Evolutionary conservation across 2,329 filamentous ascomycete species (phyloP).

Genomic region (Calonectria pseudoreteaudii): DNA sequence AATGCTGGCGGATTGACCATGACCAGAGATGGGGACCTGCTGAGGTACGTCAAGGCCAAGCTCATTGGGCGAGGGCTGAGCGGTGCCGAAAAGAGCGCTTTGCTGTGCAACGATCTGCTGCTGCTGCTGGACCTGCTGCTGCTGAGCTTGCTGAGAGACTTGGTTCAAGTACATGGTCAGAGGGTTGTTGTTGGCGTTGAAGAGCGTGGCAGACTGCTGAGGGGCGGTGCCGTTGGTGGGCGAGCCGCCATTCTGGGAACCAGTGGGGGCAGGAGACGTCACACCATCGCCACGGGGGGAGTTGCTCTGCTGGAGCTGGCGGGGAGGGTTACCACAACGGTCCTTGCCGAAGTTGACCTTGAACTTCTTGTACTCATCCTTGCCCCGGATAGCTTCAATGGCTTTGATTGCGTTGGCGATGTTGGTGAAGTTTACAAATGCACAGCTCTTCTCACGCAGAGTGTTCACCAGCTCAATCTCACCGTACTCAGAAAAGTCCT

Average conservation of each 20-base stretch:
- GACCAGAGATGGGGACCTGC: constrained; percentile 70
- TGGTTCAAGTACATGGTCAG: constrained; percentile 94
- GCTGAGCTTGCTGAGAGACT: constrained; percentile 77
- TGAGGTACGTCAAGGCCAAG: constrained; percentile 69
- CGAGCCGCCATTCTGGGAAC: constrained; percentile 69
- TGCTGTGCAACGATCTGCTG: constrained; percentile 81
- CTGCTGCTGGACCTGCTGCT: constrained; percentile 81
- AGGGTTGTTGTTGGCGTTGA: constrained; percentile 88
- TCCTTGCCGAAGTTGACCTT: constrained; percentile 99
- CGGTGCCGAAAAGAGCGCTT: constrained; percentile 82
- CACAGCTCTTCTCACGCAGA: constrained; percentile 97
- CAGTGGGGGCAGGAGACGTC: constrained; percentile 68
- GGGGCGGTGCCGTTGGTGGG: constrained; percentile 67
- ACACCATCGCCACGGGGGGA: constrained; percentile 74
- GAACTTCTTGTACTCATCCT: constrained; percentile 97
- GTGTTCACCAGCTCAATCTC: constrained; percentile 99
- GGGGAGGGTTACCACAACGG: constrained; percentile 93
- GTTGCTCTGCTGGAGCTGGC: constrained; percentile 80
- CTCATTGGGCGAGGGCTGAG: constrained; percentile 69
- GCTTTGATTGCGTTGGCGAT: constrained; percentile 99
- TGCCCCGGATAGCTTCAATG: constrained; percentile 93
- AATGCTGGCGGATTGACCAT: constrained; percentile 75
- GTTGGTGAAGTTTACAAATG: constrained; percentile 99
- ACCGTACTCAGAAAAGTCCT: constrained; percentile 97
- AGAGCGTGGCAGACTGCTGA: constrained; percentile 77